Evolutionary conservation across 2,329 filamentous ascomycete genomes (phyloP).

Genomic region (Sporothrix variecibatus): DNA sequence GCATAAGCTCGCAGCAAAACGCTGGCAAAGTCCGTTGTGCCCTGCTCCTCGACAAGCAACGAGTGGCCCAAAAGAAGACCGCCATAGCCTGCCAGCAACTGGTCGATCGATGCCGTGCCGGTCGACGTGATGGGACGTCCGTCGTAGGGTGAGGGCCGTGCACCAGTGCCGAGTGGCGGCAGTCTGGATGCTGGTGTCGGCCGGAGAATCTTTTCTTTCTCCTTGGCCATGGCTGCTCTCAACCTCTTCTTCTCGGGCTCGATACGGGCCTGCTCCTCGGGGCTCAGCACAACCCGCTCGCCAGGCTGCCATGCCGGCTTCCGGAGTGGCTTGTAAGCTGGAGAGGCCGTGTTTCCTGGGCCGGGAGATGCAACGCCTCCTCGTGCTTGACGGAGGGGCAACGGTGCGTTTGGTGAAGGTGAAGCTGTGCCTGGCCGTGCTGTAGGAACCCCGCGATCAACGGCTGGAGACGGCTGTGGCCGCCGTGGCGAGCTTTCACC

Average conservation of each 20-base stretch:
- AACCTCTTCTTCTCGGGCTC: slow-evolving; percentile 28
- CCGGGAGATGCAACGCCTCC: neutral
- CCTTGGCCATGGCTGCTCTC: slow-evolving; percentile 15
- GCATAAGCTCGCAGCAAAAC: slow-evolving; percentile 85
- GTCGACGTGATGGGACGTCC: slow-evolving; percentile 89
- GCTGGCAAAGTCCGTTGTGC: slow-evolving; percentile 91
- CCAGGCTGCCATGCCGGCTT: slow-evolving; percentile 24
- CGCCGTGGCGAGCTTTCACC: slow-evolving; percentile 19
- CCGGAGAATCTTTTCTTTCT: slow-evolving; percentile 10
- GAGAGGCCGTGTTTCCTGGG: neutral
- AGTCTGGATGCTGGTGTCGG: neutral
- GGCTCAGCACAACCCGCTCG: slow-evolving; percentile 5
- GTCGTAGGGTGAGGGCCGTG: slow-evolving; percentile 85
- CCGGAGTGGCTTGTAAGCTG: neutral
- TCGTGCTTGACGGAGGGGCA: neutral
- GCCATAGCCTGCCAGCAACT: slow-evolving; percentile 80
- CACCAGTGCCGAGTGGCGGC: slow-evolving; percentile 46
- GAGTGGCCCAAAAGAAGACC: slow-evolving; percentile 81
- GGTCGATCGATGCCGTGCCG: slow-evolving; percentile 82
- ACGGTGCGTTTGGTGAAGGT: neutral
- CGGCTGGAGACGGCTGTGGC: neutral
- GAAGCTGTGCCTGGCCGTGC: slow-evolving; percentile 10
- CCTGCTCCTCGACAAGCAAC: slow-evolving; percentile 80
- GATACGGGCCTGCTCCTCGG: slow-evolving; percentile 11
- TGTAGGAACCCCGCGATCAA: neutral